phyloP scores from a whole-genome alignment of 306 rosid species.

The Vigna reflexopilosa region DNA sequence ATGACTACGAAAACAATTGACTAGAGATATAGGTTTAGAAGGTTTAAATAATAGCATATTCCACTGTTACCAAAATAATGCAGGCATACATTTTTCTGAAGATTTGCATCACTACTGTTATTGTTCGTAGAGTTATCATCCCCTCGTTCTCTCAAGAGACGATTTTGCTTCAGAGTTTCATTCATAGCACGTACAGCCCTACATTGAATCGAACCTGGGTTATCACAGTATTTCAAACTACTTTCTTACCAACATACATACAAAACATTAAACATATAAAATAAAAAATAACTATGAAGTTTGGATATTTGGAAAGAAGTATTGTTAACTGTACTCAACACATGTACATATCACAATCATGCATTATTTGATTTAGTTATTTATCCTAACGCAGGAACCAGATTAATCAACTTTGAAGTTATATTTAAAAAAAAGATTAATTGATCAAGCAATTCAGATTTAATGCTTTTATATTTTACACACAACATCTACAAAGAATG shows the following conservation, averaged over 20 bases:
- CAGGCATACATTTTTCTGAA: constrained; percentile 56
- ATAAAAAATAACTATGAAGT: constrained; percentile 30
- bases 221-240: constrained; percentile 36
- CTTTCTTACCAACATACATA: constrained; percentile 31
- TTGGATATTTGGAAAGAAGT: constrained; percentile 28
- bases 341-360: constrained; percentile 26
- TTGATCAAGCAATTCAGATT: constrained; percentile 14
- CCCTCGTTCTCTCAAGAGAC: constrained; percentile 72
- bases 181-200: constrained; percentile 99
- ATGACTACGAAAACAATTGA: constrained; percentile 31
- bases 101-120: constrained; percentile 42
- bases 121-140: constrained; percentile 66
- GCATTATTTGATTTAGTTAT: constrained; percentile 26
- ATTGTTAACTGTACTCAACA: constrained; percentile 12
- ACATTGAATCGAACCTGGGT: constrained; percentile 45
- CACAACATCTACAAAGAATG: constrained; percentile 3
- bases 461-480: background rate
- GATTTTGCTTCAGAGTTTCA: constrained; percentile 97
- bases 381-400: constrained; percentile 30
- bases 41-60: constrained; percentile 42
- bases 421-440: constrained; percentile 15
- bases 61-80: constrained; percentile 38
- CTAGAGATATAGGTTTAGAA: constrained; percentile 4
- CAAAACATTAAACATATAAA: constrained; percentile 12
- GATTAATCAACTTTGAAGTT: constrained; percentile 26